Evolutionary conservation across 2,329 filamentous ascomycete species (phyloP), one percentile per base, ranked within the genome.

Genomic region (Neobulgaria alba): DNA sequence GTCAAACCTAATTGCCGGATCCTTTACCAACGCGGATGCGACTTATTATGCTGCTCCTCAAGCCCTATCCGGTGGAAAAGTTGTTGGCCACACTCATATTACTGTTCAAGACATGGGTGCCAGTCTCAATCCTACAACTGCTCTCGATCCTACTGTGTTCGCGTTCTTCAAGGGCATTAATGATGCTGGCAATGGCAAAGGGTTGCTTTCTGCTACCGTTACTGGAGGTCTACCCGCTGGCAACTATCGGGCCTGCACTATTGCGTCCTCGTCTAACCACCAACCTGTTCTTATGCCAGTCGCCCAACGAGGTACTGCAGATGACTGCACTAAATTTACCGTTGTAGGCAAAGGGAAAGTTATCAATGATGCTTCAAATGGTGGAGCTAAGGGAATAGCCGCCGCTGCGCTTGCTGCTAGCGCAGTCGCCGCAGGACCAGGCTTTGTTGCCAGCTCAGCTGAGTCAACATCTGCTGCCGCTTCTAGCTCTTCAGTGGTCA

Each of bases 301-400:
- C 30, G 66, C 66, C 29, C 64, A 67, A 53, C 59, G 66, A 42
- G 66, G 66, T 47, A 57, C 63, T 30, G 57, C 63, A 20, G 66
- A 69, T 47, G 66, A 69, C 47, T 69, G 66, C 47, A 61, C 57
- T 14, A 66, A 66, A 46, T 67, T 68, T 43, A 60, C 57, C 15
- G 65, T 68, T 30, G 50, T 36, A 32, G 54, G 46, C 8, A 50
- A 34, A 17, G 54, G 51, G 4, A 48, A 18, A 1, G 49, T 41
- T 15, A 42, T 21, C 2, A 56, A 55, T 16, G 45, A 23, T 7
- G 50, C 47, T 21, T 39, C 49, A 2, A 52, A 53, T 36, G 38
- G 48, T 29, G 45, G 44, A 12, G 39, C 40, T 7, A 43, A 26
- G 10, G 53, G 50, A 16, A 26, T 35, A n/a, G 49, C 47, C 10